phyloP scores from a whole-genome alignment of 805 yeast species.

The Ascoidea asiatica region DNA sequence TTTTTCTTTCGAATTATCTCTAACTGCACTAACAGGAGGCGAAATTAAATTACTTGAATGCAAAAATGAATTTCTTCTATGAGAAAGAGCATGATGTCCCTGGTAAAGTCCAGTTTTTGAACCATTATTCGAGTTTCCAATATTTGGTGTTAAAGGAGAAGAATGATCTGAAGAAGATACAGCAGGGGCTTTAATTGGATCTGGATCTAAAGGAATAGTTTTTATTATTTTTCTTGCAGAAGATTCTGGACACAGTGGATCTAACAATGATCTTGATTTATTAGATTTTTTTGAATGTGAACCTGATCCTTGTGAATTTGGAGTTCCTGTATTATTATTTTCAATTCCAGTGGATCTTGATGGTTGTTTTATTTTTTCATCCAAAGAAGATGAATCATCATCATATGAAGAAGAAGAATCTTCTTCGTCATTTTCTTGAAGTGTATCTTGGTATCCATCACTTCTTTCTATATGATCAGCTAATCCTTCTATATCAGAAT shows the following conservation, averaged over 20 bases:
- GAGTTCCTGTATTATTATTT: slow-evolving; percentile 13
- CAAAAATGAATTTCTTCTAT: not conserved
- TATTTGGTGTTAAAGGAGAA: not conserved
- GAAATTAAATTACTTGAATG: not conserved
- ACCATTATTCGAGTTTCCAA: no score
- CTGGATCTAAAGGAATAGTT: slow-evolving; percentile 75
- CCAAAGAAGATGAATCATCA: slow-evolving; percentile 20
- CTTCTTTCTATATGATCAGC: slow-evolving; percentile 4
- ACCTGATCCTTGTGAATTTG: slow-evolving; percentile 17
- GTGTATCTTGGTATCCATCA: slow-evolving; percentile 3
- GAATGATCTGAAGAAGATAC: not conserved
- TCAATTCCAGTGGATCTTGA: slow-evolving; percentile 15
- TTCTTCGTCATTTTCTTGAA: slow-evolving; percentile 15
- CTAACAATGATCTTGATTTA: slow-evolving; percentile 38
- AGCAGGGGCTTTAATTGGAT: slow-evolving; percentile 33
- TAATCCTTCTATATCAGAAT: slow-evolving; percentile 11
- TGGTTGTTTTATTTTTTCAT: slow-evolving; percentile 19
- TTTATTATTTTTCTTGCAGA: slow-evolving; percentile 63
- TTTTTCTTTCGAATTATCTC: not conserved
- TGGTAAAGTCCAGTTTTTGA: no score
- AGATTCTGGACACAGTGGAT: slow-evolving; percentile 48
- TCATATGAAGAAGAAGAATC: slow-evolving; percentile 12
- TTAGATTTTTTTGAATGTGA: slow-evolving; percentile 16
- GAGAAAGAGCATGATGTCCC: not conserved
- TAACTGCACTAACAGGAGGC: not conserved